These are phyloP conservation scores for Arachnomyces sp. DNA, from an alignment of 2,329 filamentous ascomycete genomes.

Conservation along the genomic window DNA sequence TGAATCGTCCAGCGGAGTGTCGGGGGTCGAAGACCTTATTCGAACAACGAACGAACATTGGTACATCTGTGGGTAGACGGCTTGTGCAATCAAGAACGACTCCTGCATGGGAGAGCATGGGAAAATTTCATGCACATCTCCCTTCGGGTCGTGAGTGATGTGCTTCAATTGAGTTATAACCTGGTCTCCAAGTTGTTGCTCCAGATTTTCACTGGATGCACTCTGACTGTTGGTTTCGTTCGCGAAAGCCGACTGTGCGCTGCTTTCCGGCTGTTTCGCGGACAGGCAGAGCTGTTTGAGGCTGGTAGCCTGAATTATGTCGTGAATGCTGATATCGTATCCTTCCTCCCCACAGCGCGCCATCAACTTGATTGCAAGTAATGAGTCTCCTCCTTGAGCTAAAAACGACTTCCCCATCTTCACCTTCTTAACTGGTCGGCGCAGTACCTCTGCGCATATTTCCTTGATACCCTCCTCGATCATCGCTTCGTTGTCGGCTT, in stretches of 20 bases:
- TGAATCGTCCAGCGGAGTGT: constrained; percentile 17
- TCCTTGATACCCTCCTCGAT: no score
- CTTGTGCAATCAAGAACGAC: constrained; percentile 30
- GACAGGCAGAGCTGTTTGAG: no score
- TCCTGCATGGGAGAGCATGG: constrained; percentile 31
- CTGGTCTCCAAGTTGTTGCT: constrained; percentile 7
- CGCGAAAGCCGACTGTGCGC: no score
- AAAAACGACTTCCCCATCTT: constrained; percentile 30
- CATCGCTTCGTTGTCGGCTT: no score
- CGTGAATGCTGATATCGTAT: no score
- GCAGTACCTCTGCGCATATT: constrained; percentile 31
- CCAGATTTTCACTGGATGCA: no score
- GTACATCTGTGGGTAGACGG: constrained; percentile 28
- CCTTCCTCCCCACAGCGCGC: no score
- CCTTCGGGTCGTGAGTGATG: constrained; percentile 5
- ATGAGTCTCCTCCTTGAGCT: constrained; percentile 34
- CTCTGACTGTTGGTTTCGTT: no score
- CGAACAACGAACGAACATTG: constrained; percentile 31
- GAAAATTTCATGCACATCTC: constrained; percentile 28
- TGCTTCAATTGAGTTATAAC: no score
- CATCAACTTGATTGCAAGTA: constrained; percentile 29
- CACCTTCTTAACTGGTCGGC: constrained; percentile 27
- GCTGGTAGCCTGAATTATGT: no score
- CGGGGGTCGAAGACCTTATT: constrained; percentile 16
- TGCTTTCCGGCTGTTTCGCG: no score